Evolutionary conservation across 2,329 filamentous ascomycete species (phyloP).

Genomic region (Diaporthe aspalathi): DNA sequence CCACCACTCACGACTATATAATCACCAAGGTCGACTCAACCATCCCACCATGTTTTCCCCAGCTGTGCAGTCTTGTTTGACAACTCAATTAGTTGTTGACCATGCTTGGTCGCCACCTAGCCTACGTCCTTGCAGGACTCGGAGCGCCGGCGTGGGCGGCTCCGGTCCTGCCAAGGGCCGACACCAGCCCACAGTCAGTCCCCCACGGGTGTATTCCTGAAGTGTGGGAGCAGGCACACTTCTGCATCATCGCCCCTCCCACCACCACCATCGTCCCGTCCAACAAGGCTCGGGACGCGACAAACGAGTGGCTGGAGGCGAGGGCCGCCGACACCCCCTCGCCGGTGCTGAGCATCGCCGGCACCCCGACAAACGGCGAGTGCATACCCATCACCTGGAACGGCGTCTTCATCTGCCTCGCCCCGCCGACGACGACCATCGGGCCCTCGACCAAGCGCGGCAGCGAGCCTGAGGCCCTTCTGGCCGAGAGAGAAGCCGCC

Average conservation of each 20-base stretch:
- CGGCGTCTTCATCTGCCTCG: conserved; percentile 17
- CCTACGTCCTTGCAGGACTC: conserved; percentile 18
- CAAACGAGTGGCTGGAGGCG: background rate
- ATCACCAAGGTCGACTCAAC: background rate
- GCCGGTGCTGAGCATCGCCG: conserved; percentile 2
- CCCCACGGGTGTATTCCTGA: conserved; percentile 21
- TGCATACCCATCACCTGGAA: conserved; percentile 20
- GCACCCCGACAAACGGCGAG: conserved; percentile 13
- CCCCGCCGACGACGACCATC: conserved; percentile 17
- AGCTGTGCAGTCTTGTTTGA: background rate
- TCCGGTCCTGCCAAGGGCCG: conserved; percentile 6
- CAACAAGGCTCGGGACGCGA: background rate
- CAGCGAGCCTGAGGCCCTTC: conserved; percentile 1
- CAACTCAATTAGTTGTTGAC: background rate
- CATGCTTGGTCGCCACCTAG: conserved; percentile 21
- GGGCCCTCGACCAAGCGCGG: conserved; percentile 6
- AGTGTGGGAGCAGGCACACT: conserved; percentile 18
- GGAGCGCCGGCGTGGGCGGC: conserved; percentile 24
- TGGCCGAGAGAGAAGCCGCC: conserved; percentile 5
- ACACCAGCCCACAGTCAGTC: background rate
- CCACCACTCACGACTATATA: conserved; percentile 20
- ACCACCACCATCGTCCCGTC: conserved; percentile 24
- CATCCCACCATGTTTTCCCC: background rate
- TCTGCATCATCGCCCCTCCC: conserved; percentile 23
- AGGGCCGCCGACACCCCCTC: background rate